phyloP scores from a whole-genome alignment of 2,329 filamentous ascomycete genomes.

The Colletotrichum phormii region DNA sequence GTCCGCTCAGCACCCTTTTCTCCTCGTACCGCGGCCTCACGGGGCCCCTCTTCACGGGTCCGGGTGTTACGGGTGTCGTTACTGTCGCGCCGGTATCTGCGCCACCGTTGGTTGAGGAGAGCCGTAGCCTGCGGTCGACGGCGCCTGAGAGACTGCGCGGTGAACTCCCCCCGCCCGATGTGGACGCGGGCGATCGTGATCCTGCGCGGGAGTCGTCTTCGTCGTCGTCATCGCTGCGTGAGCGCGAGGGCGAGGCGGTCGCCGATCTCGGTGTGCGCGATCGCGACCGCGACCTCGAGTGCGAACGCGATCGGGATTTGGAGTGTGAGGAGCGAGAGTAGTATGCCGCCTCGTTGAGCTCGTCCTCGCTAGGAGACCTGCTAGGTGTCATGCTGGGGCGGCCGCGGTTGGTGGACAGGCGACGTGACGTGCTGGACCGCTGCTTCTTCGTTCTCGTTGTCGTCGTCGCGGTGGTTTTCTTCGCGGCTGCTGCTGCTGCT shows the following conservation, averaged over 20 bases:
- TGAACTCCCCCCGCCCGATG: constrained; percentile 43
- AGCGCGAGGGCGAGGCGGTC: constrained; percentile 40
- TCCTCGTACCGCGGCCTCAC: constrained; percentile 26
- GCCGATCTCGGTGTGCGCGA: constrained; percentile 39
- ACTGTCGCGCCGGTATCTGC: constrained; percentile 40
- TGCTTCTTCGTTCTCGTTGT: constrained; percentile 9
- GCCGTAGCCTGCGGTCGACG: constrained; percentile 34
- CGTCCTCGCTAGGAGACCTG: constrained; percentile 38
- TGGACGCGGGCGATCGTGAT: constrained; percentile 45
- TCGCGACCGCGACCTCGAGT: constrained; percentile 38
- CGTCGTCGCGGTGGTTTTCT: neutral
- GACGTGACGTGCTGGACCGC: constrained; percentile 26
- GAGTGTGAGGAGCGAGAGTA: constrained; percentile 39
- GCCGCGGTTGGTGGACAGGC: constrained; percentile 30
- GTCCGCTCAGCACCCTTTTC: constrained; percentile 75
- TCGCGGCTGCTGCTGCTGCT: neutral
- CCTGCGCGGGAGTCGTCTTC: constrained; percentile 43
- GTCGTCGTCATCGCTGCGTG: constrained; percentile 40
- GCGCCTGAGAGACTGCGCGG: constrained; percentile 29
- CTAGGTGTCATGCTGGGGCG: constrained; percentile 37
- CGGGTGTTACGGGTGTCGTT: constrained; percentile 28
- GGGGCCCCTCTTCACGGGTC: constrained; percentile 37
- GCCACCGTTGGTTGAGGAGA: constrained; percentile 43
- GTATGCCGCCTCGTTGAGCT: constrained; percentile 38
- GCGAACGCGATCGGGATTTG: constrained; percentile 40